Conservation (phyloP, 2,329 filamentous ascomycete species). For the Paradendryphiella salina region DNA sequence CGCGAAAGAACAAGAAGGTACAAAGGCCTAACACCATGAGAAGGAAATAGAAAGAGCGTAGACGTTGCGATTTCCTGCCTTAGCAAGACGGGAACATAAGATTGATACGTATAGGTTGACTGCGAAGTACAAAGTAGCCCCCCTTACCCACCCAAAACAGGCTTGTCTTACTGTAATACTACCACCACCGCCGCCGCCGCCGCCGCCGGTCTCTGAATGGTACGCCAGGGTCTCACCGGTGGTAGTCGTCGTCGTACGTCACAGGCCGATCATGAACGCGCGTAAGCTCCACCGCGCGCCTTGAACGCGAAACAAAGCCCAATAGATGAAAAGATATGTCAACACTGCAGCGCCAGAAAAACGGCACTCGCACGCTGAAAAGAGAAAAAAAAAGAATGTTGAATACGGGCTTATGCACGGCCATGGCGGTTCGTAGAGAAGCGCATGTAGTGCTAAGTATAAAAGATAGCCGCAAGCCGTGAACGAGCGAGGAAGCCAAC, state of each 20-base stretch:
- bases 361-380: too few species aligned
- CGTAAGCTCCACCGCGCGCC: slow-evolving; percentile 4
- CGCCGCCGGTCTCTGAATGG: neutral
- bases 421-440: too few species aligned
- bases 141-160: neutral
- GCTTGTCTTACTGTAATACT: neutral
- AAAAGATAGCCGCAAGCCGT: too few species aligned
- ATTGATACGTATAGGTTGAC: neutral
- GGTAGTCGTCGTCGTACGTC: slow-evolving; percentile 7
- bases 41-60: neutral
- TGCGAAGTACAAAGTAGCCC: neutral
- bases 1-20: neutral
- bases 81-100: neutral
- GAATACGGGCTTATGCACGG: too few species aligned
- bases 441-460: too few species aligned
- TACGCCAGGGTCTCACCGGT: neutral
- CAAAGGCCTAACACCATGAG: neutral
- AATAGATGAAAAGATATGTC: neutral
- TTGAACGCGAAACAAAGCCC: neutral
- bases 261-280: slow-evolving; percentile 12
- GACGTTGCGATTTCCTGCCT: neutral
- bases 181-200: neutral
- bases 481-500: too few species aligned
- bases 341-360: neutral
- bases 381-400: too few species aligned